Evolutionary conservation across 805 yeast genomes (phyloP), one percentile per base, ranked within the genome.

Genomic region (Ascoidea tarda): DNA sequence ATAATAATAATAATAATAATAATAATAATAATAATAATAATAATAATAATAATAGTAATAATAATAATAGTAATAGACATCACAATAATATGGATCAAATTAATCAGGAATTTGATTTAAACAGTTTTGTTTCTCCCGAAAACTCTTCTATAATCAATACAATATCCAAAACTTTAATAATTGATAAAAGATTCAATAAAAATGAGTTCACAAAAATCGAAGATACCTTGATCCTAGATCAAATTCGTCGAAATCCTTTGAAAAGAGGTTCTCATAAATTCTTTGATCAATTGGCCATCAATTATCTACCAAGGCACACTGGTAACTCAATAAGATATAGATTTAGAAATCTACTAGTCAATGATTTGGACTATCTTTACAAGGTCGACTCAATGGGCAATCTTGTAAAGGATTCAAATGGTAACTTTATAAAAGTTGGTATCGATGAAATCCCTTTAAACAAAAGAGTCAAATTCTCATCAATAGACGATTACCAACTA

Each of bases 281-380:
- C 50, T 85, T 74, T 59, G 78, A 78, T 48, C 79, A 75, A 54
- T 77, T 86, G 58, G 80, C 88, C 0, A 68, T 72, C 33, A 66
- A 75, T 50, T 38, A 10, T 14, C 69, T 85, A 52, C 72, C 75
- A 31, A 78, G 77, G 50, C 93, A 85, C 66, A 82, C 91, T 0
- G 87, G 89, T 12, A 82, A 85, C 58, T 83, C 90, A 1, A 79
- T 85, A 50, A 73, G 95, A 57, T 84, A 76, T 58, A 72, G 84
- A 60, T 79, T 65, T 60, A 70, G 82, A 57, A 74, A 70, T 32
- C 69, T 72, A 32, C 60, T 79, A 14, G 61, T 71, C 2, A 64
- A 68, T 33, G 61, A 67, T 42, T 57, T 79, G 46, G 68, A 66
- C 1, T 78, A 65, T 56, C 82, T 76, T 21, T 79, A 76, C 57